phyloP scores from a whole-genome alignment of 805 yeast species.

The Candida morakotiae region DNA sequence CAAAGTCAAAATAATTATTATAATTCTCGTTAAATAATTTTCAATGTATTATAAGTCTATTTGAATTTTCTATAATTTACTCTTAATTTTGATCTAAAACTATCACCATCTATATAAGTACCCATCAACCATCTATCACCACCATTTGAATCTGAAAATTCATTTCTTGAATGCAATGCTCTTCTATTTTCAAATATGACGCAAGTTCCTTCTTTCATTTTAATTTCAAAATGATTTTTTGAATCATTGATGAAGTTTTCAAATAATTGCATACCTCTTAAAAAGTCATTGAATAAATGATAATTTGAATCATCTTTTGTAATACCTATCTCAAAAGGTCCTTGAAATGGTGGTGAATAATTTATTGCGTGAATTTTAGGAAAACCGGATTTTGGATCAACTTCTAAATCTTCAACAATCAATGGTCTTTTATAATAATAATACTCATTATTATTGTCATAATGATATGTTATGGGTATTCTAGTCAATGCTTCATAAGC shows the following conservation, averaged over 20 bases:
- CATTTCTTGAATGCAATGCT: conserved; percentile 58
- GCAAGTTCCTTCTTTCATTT: conserved; percentile 55
- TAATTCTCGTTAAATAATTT: not conserved
- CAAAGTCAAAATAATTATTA: conserved; percentile 16
- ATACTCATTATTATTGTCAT: conserved; percentile 55
- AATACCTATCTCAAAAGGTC: conserved; percentile 64
- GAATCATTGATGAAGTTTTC: conserved; percentile 54
- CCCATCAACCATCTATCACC: conserved; percentile 72
- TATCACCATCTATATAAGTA: conserved; percentile 68
- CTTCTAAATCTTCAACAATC: conserved; percentile 47
- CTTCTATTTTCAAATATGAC: conserved; percentile 71
- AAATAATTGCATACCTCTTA: conserved; percentile 56
- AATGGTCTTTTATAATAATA: conserved; percentile 62
- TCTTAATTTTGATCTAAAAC: conserved; percentile 59
- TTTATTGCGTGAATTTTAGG: conserved; percentile 52
- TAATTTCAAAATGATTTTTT: conserved; percentile 50
- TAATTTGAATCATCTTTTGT: conserved; percentile 24
- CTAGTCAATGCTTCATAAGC: conserved; percentile 60
- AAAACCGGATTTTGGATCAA: conserved; percentile 12
- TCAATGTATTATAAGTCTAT: not conserved
- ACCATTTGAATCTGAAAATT: conserved; percentile 38
- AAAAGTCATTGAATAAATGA: conserved; percentile 48
- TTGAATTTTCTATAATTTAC: conserved; percentile 12
- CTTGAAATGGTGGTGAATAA: conserved; percentile 83
- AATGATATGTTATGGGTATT: conserved; percentile 68